These are phyloP conservation scores for Colletotrichum ledebouriae DNA, from an alignment of 2,329 filamentous ascomycete species.

Conservation along the genomic window DNA sequence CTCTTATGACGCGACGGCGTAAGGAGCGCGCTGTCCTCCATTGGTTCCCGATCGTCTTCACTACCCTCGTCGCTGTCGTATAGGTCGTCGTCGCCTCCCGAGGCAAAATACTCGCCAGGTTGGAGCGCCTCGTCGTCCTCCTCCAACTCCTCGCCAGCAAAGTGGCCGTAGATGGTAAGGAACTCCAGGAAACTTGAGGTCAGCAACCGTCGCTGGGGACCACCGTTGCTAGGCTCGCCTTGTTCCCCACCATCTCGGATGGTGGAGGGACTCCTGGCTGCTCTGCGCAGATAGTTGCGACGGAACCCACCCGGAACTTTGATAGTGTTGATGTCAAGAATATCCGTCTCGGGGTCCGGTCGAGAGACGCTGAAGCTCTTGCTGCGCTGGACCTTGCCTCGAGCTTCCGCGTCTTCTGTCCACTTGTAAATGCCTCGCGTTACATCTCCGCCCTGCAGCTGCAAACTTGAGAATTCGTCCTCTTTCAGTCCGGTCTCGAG, in stretches of 20 bases:
- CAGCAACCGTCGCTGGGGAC: slow-evolving; percentile 73
- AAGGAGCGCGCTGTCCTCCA: slow-evolving; percentile 88
- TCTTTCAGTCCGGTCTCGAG: slow-evolving; percentile 62
- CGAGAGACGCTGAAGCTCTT: slow-evolving; percentile 87
- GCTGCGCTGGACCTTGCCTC: slow-evolving; percentile 79
- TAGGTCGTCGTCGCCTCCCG: slow-evolving; percentile 74
- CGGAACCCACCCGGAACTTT: slow-evolving; percentile 94
- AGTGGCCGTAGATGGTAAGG: slow-evolving; percentile 93
- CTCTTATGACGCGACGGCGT: slow-evolving; percentile 80
- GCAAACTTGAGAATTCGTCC: slow-evolving; percentile 93
- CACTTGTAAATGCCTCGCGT: slow-evolving; percentile 96
- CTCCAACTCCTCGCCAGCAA: slow-evolving; percentile 95
- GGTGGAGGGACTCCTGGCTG: slow-evolving; percentile 72
- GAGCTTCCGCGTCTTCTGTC: slow-evolving; percentile 87
- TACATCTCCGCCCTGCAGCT: slow-evolving; percentile 93
- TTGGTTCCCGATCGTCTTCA: slow-evolving; percentile 80
- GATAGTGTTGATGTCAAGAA: slow-evolving; percentile 89
- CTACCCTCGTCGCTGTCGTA: slow-evolving; percentile 60
- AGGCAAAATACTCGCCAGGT: slow-evolving; percentile 92
- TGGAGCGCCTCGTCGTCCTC: slow-evolving; percentile 93
- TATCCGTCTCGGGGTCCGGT: slow-evolving; percentile 83
- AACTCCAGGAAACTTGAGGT: slow-evolving; percentile 98
- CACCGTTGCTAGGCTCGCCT: slow-evolving; percentile 51
- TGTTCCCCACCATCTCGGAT: slow-evolving; percentile 56
- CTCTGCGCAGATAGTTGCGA: slow-evolving; percentile 86